phyloP scores from a whole-genome alignment of 768 basidiomycete species.

The Sistotremastrum suecicum region DNA sequence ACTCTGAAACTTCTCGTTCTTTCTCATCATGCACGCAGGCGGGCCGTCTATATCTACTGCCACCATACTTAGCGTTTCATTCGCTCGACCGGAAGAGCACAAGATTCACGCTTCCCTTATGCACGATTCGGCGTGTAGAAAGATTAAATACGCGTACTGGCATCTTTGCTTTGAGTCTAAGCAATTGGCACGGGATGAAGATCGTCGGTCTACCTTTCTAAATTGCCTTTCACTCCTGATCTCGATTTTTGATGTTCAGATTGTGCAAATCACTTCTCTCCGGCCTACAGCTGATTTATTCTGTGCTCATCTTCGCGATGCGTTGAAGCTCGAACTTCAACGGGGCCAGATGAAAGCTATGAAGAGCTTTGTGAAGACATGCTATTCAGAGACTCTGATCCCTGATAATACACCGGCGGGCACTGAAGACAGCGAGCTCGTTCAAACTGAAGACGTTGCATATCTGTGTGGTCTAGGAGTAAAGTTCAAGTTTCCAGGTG shows the following conservation, averaged over 20 bases:
- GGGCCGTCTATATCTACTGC: constrained; percentile 77
- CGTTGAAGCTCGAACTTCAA: constrained; percentile 79
- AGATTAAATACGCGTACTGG: constrained; percentile 86
- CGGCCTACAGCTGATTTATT: constrained; percentile 89
- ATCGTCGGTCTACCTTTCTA: constrained; percentile 41
- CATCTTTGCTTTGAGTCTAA: constrained; percentile 87
- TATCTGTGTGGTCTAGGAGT: constrained; percentile 73
- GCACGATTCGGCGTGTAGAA: constrained; percentile 87
- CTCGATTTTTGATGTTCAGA: constrained; percentile 23
- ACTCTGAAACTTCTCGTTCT: not conserved
- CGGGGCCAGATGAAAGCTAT: constrained; percentile 88
- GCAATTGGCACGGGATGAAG: constrained; percentile 90
- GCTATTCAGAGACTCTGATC: constrained; percentile 87
- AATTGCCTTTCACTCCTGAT: not conserved
- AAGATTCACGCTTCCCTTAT: constrained; percentile 80
- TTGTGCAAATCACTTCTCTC: constrained; percentile 87
- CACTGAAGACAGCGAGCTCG: constrained; percentile 14
- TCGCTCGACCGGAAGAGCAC: constrained; percentile 90
- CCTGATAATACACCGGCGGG: constrained; percentile 12
- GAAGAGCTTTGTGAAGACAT: constrained; percentile 80
- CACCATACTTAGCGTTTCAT: constrained; percentile 81
- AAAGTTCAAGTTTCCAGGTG: constrained; percentile 82
- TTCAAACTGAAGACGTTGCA: constrained; percentile 23
- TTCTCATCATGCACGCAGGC: constrained; percentile 36
- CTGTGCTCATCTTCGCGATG: constrained; percentile 77